Conservation (phyloP, 1,284 basidiomycete genomes). For the Earliella scabrosa region DNA sequence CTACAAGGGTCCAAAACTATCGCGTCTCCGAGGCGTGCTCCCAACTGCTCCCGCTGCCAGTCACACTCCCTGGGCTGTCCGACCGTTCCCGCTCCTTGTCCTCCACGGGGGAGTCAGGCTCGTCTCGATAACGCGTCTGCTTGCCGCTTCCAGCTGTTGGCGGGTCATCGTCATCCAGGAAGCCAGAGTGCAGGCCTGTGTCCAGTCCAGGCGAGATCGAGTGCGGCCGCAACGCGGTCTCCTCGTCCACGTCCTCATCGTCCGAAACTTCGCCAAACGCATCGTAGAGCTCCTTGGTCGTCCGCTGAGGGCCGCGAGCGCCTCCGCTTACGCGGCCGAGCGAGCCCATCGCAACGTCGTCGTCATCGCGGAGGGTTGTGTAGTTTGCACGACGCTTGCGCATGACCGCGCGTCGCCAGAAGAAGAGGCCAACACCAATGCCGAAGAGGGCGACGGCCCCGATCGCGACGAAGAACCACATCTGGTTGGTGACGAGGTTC, state of each 20-base stretch:
- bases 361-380: constrained; percentile 64
- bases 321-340: constrained; percentile 38
- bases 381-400: constrained; percentile 60
- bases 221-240: constrained; percentile 50
- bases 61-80: constrained; percentile 37
- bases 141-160: constrained; percentile 42
- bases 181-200: constrained; percentile 61
- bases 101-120: constrained; percentile 45
- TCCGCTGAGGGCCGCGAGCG: constrained; percentile 39
- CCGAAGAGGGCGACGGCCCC: constrained; percentile 76
- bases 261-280: constrained; percentile 88
- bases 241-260: constrained; percentile 74
- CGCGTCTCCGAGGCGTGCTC: constrained; percentile 64
- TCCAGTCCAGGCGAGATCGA: constrained; percentile 32
- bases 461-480: constrained; percentile 85
- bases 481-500: constrained; percentile 75
- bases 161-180: constrained; percentile 66
- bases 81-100: constrained; percentile 36
- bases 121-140: constrained; percentile 56
- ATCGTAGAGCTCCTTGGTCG: constrained; percentile 87
- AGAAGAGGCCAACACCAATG: constrained; percentile 63
- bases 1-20: constrained; percentile 13
- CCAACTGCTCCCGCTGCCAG: constrained; percentile 67
- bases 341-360: constrained; percentile 77
- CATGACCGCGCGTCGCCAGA: constrained; percentile 67